phyloP scores from a whole-genome alignment of 202 grass and related monocot genomes.

The Sporobolus alterniflorus region DNA sequence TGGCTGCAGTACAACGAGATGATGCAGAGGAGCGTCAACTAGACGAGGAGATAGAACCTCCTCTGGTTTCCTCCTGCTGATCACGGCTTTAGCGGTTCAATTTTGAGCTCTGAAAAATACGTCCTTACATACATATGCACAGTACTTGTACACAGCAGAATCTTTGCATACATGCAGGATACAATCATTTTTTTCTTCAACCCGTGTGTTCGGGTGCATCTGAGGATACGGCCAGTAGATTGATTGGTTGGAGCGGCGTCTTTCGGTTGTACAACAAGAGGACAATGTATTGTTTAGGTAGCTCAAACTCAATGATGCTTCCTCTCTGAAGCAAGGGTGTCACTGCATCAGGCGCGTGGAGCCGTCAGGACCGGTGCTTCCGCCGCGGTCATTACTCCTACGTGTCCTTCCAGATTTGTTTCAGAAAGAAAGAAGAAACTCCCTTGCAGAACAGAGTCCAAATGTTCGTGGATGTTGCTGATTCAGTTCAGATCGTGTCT shows the following conservation, averaged over 20 bases:
- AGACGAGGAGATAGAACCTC: background rate
- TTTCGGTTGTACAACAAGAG: background rate
- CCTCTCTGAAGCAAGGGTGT: background rate
- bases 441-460: background rate
- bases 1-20: conserved; percentile 76
- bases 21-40: conserved; percentile 67
- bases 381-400: too few relatives aligned
- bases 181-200: background rate
- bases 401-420: background rate
- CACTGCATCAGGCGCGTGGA: background rate
- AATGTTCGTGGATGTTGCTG: background rate
- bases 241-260: background rate
- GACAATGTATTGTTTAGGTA: background rate
- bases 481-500: background rate
- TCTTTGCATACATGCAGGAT: background rate
- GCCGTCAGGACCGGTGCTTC: too few relatives aligned
- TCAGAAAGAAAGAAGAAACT: background rate
- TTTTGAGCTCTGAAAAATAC: background rate
- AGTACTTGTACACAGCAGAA: background rate
- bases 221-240: background rate
- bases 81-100: background rate
- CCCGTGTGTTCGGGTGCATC: background rate
- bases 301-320: background rate
- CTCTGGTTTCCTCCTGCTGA: background rate
- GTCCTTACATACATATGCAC: background rate